Percentiles rank a stretch among this genome's conserved stretches.
phyloP scores from a whole-genome alignment of 83 land plant genomes.

The Picea mariana region DNA sequence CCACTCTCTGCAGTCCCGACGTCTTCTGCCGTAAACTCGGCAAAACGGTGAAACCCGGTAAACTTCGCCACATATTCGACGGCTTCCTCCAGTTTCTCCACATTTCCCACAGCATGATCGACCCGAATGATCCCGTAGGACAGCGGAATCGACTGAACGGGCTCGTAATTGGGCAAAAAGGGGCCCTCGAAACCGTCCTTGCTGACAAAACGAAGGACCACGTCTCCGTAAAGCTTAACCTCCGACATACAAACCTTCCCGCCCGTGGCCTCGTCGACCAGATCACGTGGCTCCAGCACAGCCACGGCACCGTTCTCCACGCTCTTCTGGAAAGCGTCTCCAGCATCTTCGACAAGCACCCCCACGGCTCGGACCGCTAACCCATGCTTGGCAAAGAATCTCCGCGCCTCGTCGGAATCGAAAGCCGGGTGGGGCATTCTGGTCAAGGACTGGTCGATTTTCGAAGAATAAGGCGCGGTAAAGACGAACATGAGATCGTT shows the following conservation, averaged over 20 bases:
- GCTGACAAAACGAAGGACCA: conserved; percentile 80
- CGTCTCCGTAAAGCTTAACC: conserved; percentile 88
- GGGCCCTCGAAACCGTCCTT: conserved; percentile 35
- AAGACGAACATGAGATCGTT: conserved; percentile 79
- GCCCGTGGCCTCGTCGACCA: conserved; percentile 41
- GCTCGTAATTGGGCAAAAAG: conserved; percentile 83
- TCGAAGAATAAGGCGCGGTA: conserved; percentile 83
- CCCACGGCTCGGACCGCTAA: conserved; percentile 90
- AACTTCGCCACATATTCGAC: conserved; percentile 70
- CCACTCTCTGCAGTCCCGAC: conserved; percentile 97
- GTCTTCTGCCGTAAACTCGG: conserved; percentile 95
- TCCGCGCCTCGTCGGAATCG: conserved; percentile 36
- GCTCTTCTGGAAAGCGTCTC: conserved; percentile 56
- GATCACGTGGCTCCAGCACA: conserved; percentile 41
- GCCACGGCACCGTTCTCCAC: conserved; percentile 81
- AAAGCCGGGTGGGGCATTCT: conserved; percentile 72
- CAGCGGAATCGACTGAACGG: conserved; percentile 32
- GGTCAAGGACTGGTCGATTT: conserved; percentile 25
- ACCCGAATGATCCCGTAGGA: conserved; percentile 77
- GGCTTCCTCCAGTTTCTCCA: conserved; percentile 54
- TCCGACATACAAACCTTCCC: conserved; percentile 60
- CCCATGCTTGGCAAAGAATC: conserved; percentile 78
- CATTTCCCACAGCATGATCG: conserved; percentile 96
- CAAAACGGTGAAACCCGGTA: conserved; percentile 97
- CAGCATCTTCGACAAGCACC: conserved; percentile 87